These are phyloP conservation scores for Trichophyton verrucosum DNA, from an alignment of 2,329 filamentous ascomycete genomes.

Conservation along the genomic window DNA sequence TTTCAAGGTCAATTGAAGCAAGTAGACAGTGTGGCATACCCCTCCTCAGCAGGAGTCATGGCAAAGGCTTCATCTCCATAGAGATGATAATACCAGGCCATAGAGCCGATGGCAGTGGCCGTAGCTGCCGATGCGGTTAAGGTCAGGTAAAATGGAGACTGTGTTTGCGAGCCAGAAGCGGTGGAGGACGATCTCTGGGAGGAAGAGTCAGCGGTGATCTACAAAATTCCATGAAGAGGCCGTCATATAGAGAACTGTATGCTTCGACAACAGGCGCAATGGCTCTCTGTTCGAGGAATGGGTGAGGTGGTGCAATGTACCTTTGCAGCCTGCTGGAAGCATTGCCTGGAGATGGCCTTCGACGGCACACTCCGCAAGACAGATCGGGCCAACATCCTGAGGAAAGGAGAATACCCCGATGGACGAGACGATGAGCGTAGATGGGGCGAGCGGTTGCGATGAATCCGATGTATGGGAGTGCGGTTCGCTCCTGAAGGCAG, in stretches of 20 bases:
- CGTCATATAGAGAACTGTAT: neutral
- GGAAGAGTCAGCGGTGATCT: neutral
- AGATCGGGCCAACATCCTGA: conserved; percentile 84
- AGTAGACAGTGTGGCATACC: conserved; percentile 53
- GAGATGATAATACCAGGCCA: conserved; percentile 95
- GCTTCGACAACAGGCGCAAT: conserved; percentile 17
- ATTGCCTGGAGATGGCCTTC: conserved; percentile 64
- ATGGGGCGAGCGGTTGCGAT: conserved; percentile 17
- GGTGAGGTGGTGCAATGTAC: conserved; percentile 42
- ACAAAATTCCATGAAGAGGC: neutral
- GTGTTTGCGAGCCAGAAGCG: conserved; percentile 42
- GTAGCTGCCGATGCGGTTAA: conserved; percentile 78
- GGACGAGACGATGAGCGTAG: conserved; percentile 9
- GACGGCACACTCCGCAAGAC: conserved; percentile 79
- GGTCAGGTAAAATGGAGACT: conserved; percentile 71
- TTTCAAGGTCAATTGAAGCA: neutral
- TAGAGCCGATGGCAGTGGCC: conserved; percentile 71
- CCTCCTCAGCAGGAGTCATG: conserved; percentile 90
- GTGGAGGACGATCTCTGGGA: conserved; percentile 40
- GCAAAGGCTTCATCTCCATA: conserved; percentile 82
- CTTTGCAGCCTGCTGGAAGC: conserved; percentile 59
- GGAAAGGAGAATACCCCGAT: conserved; percentile 22
- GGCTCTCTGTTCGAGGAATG: conserved; percentile 15
- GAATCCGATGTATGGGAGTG: neutral
- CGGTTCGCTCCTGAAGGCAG: conserved; percentile 2